Evolutionary conservation across 2,329 filamentous ascomycete genomes (phyloP), one percentile per base, ranked within the genome.

Genomic region (Ceratocystis harringtonii): DNA sequence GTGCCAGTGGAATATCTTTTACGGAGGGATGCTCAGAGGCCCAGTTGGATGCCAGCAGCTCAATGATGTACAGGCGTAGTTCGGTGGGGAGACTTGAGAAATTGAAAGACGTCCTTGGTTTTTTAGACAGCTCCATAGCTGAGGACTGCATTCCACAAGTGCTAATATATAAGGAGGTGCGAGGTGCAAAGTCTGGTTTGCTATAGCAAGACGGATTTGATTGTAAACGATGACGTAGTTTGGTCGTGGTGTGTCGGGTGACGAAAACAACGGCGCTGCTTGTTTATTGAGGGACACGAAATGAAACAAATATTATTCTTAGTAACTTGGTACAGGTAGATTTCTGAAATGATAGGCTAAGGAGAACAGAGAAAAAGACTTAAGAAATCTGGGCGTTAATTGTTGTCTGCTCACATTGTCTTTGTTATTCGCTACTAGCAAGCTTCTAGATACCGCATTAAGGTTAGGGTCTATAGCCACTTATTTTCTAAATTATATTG

Each of bases 41-140:
- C 28, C 64, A 28, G 60, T 61, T 55, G 22, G 44, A 28, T 28
- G 25, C 10, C 22, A 63, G 63, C 17, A 57, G 22, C 10, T 66
- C 57, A 36, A 66, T 52, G 17, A 63, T 57, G 36, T 44, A 63
- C 50, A 62, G 5, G 22, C 64, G 61, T n/a, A 62, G 48, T 44
- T 62, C 61, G 32, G 45, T 30, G 10, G 61, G 61, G 22, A 62
- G 25, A 5, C 55, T 58, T 4, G 55, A 58, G 28, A 58, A 58
- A n/a, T 58, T 58, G 28, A 58, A 58, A 15, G 25, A 28, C 2
- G 55, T n/a, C 7, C 8, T 36, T 19, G 28, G 8, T 17, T 10
- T 36, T 58, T 7, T 10, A n/a, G 55, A 36, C 1, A 58, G 17
- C 55, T 36, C 28, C 55, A 58, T 58, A n/a, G 30, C 17, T n/a